A percentile compares a stretch with the other conserved stretches of the same genome.
Conservation (phyloP, 2,329 filamentous ascomycete genomes). For the Fusarium multiceps region DNA sequence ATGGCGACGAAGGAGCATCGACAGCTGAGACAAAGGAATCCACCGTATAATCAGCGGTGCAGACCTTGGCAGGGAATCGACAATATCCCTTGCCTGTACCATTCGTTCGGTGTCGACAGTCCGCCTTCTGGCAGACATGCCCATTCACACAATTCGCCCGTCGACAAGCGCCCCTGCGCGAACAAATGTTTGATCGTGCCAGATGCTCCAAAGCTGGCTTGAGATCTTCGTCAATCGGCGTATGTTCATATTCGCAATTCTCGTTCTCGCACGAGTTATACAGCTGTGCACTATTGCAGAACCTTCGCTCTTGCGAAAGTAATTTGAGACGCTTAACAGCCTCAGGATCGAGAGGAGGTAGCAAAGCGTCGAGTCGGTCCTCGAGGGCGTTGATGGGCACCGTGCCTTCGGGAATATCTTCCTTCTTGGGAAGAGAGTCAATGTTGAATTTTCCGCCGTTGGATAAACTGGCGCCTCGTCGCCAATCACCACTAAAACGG, state of each 20-base stretch:
- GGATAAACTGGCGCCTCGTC: neutral
- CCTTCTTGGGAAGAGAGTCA: conserved; percentile 22
- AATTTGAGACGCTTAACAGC: conserved; percentile 27
- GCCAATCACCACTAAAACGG: conserved; percentile 8
- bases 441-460: conserved; percentile 15
- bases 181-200: conserved; percentile 35
- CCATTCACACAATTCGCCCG: conserved; percentile 32
- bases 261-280: conserved; percentile 28
- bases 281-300: conserved; percentile 40
- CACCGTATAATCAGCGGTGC: conserved; percentile 29
- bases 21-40: neutral
- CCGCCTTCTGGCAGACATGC: conserved; percentile 37
- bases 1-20: conserved; percentile 13
- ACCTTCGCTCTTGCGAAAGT: conserved; percentile 21
- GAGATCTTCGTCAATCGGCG: conserved; percentile 31
- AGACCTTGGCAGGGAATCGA: conserved; percentile 29
- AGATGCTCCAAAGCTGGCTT: conserved; percentile 28
- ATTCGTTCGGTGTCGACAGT: conserved; percentile 30
- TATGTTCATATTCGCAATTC: conserved; percentile 36
- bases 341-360: conserved; percentile 13
- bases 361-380: conserved; percentile 36
- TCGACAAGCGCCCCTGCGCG: conserved; percentile 25
- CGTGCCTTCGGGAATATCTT: conserved; percentile 25
- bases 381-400: conserved; percentile 31
- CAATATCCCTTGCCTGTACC: conserved; percentile 31